Conservation (phyloP, 1,284 basidiomycete genomes). For the Mycosarcoma mackinlayi region DNA sequence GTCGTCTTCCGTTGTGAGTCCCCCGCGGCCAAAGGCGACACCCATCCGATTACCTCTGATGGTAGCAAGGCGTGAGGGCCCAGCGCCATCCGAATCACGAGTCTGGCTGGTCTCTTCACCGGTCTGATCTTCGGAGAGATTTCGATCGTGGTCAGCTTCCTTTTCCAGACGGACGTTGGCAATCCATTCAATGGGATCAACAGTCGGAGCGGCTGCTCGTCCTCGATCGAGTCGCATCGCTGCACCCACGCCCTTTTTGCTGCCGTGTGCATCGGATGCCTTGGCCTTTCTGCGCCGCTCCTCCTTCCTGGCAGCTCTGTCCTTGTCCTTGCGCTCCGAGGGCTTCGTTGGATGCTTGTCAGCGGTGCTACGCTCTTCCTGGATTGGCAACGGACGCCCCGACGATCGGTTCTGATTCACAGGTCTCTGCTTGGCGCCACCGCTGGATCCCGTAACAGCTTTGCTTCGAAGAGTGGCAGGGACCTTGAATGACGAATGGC, state of each 20-base stretch:
- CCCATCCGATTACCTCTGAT: conserved; percentile 13
- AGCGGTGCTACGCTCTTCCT: conserved; percentile 26
- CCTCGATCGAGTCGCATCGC: conserved; percentile 47
- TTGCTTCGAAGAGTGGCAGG: conserved; percentile 21
- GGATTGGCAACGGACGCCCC: conserved; percentile 30
- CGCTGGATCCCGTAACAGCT: conserved; percentile 1
- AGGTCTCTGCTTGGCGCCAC: conserved; percentile 12
- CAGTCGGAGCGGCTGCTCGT: conserved; percentile 29
- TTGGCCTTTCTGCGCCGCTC: conserved; percentile 21
- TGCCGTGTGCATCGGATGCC: conserved; percentile 2
- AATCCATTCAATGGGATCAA: conserved; percentile 58
- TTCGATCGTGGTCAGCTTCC: conserved; percentile 20
- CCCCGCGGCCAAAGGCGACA: conserved; percentile 21
- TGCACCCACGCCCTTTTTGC: conserved; percentile 29
- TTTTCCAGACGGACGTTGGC: conserved; percentile 53
- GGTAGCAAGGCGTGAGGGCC: conserved; percentile 8
- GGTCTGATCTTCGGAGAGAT: conserved; percentile 18
- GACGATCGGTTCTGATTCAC: conserved; percentile 13
- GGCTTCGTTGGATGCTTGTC: conserved; percentile 15
- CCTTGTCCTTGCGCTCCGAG: conserved; percentile 19
- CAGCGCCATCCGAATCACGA: conserved; percentile 13
- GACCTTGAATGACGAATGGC: conserved; percentile 40
- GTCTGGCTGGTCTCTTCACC: conserved; percentile 22
- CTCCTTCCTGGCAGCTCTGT: conserved; percentile 16
- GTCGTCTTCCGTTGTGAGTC: conserved; percentile 31